These are phyloP conservation scores for Pneumocystis jirovecii DNA, from an alignment of 1,139 yeast species.

Conservation along the genomic window DNA sequence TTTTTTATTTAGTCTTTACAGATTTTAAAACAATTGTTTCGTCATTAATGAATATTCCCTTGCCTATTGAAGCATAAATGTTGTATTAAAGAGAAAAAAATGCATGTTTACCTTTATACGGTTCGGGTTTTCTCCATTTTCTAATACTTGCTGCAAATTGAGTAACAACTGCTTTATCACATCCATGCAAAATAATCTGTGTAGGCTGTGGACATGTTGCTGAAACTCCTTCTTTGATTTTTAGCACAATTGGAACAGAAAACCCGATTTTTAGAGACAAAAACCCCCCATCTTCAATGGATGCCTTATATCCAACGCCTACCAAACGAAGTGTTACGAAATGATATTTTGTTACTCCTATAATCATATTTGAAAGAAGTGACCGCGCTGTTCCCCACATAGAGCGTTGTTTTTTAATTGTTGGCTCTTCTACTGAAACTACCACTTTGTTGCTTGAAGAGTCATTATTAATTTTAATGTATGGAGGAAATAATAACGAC, in stretches of 20 bases:
- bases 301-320: constrained; percentile 94
- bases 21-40: constrained; percentile 85
- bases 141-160: constrained; percentile 81
- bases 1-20: constrained; percentile 35
- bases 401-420: constrained; percentile 54
- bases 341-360: constrained; percentile 90
- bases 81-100: neutral
- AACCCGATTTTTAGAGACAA: constrained; percentile 23
- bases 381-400: constrained; percentile 96
- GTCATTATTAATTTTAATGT: neutral
- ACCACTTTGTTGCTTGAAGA: constrained; percentile 8
- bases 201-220: constrained; percentile 81
- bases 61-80: neutral
- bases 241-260: constrained; percentile 17
- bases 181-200: constrained; percentile 69
- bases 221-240: constrained; percentile 59
- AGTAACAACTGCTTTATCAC: constrained; percentile 74
- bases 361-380: constrained; percentile 55
- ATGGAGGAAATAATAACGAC: neutral
- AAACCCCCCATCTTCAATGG: constrained; percentile 38
- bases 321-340: constrained; percentile 74
- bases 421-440: constrained; percentile 37
- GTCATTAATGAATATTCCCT: constrained; percentile 78
- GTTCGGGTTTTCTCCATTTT: constrained; percentile 86
- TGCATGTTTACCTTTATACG: constrained; percentile 74